Evolutionary conservation across 2,329 filamentous ascomycete genomes (phyloP).

Genomic region (Aureobasidium uvarum): DNA sequence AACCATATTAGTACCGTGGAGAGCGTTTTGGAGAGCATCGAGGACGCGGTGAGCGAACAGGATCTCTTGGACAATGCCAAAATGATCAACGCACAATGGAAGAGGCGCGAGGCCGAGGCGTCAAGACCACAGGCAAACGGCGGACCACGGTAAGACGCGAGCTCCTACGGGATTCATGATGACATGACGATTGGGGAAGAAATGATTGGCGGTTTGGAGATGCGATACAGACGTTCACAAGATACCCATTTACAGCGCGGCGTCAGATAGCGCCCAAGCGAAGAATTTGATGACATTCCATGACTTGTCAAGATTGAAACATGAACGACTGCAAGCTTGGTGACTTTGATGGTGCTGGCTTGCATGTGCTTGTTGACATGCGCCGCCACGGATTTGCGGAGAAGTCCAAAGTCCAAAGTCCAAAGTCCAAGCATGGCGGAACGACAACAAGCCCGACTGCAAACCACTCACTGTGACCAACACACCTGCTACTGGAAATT

Average conservation of each 20-base stretch:
- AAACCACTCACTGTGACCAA: not conserved
- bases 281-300: not conserved
- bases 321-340: not conserved
- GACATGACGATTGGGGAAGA: conserved; percentile 10
- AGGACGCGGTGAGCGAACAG: conserved; percentile 76
- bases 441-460: not conserved
- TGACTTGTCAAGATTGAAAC: not conserved
- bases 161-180: not conserved
- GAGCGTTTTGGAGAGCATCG: conserved; percentile 86
- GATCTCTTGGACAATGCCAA: conserved; percentile 70
- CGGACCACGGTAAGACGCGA: not conserved
- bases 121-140: conserved; percentile 27
- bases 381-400: conserved; percentile 12
- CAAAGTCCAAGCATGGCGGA: conserved; percentile 9
- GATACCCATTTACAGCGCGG: conserved; percentile 19
- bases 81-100: conserved; percentile 77
- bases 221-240: conserved; percentile 11
- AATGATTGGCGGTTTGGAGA: not conserved
- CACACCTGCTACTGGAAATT: not conserved
- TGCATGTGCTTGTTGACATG: not conserved
- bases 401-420: conserved; percentile 13
- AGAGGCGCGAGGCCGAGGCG: conserved; percentile 53
- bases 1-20: conserved; percentile 84
- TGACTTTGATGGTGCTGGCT: not conserved
- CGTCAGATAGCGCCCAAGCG: not conserved